Base-by-base conservation (phyloP, 176 grass and related monocot species). In the Oryza punctata region DNA sequence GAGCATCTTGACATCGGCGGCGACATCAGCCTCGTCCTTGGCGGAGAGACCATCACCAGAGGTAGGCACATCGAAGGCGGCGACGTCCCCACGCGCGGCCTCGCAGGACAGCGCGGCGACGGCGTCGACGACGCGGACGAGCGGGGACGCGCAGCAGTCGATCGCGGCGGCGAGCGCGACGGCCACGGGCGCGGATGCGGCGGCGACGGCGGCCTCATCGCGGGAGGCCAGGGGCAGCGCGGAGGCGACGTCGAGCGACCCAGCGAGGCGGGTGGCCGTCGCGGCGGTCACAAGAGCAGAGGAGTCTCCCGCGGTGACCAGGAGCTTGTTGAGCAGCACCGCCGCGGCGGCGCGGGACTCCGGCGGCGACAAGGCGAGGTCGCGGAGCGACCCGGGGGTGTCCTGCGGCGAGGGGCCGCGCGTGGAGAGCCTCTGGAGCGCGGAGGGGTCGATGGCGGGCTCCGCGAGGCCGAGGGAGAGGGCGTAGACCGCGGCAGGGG, bases 21-120 rank as follows among this genome's bases (percentile, higher is more conserved):
- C 96, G 7, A 98, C 96, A 52, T 98, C 96, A 4, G 80, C 72
- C 83, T 98, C 96, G 65, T 94, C 96, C 82, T 96, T 96, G 7
- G 84, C 76, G 5, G 91, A 96, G 75, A 92, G 90, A 12, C 96
- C 96, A 6, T 99, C 96, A 1, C 96, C 93, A 1, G 93, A 92
- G 6, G 84, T 84, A 1, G 89, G 85, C 65, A 96, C 87, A 57
- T 99, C 96, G 40, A 96, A 99, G 5, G 89, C 87, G 11, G 52
- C 61, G 11, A 72, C 24, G 8, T 96, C 96, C 81, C 85, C 93
- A 18, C 89, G 90, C 49, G 80, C 83, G 11, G 96, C 93, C 81
- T 99, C 93, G 23, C 91, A 99, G 0, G 96, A 96, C 24, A 99
- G 81, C 27, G 96, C 96, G 1, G 96, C 91, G 33, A 99, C 87